Evolutionary conservation across 1,139 yeast genomes (phyloP), one percentile per base, ranked within the genome.

Genomic region (Magnusiomyces clavatus): DNA sequence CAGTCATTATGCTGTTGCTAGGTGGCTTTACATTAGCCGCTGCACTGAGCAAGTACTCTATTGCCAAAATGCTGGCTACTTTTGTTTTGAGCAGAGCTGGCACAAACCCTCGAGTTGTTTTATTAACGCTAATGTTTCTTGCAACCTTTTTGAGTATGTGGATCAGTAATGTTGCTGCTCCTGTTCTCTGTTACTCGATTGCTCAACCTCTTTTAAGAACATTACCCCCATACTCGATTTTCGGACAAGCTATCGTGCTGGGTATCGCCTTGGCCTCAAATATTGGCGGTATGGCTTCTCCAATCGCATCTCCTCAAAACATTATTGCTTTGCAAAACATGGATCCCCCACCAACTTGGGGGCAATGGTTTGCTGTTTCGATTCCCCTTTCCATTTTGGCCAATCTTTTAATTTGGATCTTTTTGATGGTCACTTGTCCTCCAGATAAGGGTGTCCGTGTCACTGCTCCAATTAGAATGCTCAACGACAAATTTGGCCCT

Each of bases 1-100:
- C 96, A 1, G 95, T 89, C 16, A 86, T 90, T 58, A 81, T 89
- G 85, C 73, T 90, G 48, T 73, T 90, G 53, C 71, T 90, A 29
- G 97, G 97, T 58, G 97, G 97, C 1, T 90, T 90, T 69, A 86
- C 97, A 0, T 73, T 90, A 53, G 97, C 97, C 11, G 96, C 96
- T 13, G 97, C 96, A 0, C 73, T 90, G 54, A 86, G 96, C 44
- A 90, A 89, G 68, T 88, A 86, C 69, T 84, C 88, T 64, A 80
- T 90, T 58, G 97, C 96, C 50, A 88, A 86, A 64, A 77, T 85
- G 42, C 73, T 89, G 42, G 87, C 96, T 3, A 86, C 96, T 0
- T 80, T 79, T 65, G 82, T 90, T 55, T 74, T 90, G 54, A 78
- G 90, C 1, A 77, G 79, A 49, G 95, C 95, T 1, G 96, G 97